A percentile compares a stretch with the other conserved stretches of the same genome.
Conservation (phyloP, 2,329 filamentous ascomycete genomes). For the Epichloe sibirici region DNA sequence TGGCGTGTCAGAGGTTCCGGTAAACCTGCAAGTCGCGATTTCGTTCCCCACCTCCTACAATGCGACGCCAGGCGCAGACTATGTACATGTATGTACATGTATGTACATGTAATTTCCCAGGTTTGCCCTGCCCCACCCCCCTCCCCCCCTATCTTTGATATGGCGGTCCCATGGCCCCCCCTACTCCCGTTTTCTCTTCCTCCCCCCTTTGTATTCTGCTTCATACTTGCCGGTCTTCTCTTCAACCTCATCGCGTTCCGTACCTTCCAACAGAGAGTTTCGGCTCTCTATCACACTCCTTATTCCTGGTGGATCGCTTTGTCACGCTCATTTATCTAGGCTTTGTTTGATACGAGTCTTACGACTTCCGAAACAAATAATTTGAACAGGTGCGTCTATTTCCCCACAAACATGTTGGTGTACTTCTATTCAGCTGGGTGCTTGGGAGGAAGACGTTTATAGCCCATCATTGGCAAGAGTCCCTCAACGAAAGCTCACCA, state of each 20-base stretch:
- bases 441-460: not conserved
- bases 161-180: not conserved
- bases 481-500: not conserved
- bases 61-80: not conserved
- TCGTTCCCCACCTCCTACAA: not conserved
- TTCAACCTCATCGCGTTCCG: constrained; percentile 17
- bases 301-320: constrained; percentile 17
- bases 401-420: not conserved
- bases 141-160: not conserved
- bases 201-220: constrained; percentile 9
- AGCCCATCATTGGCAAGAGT: not conserved
- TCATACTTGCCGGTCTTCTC: constrained; percentile 14
- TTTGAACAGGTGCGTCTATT: not conserved
- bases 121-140: not conserved
- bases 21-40: not conserved
- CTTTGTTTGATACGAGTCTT: constrained; percentile 14
- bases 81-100: no score
- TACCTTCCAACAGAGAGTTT: constrained; percentile 41
- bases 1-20: constrained; percentile 6
- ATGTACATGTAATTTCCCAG: constrained; percentile 2
- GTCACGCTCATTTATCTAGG: constrained; percentile 18
- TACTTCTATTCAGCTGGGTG: not conserved
- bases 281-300: constrained; percentile 45
- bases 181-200: constrained; percentile 6
- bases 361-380: not conserved